Evolutionary conservation across 805 yeast genomes (phyloP), one percentile per base, ranked within the genome.

Genomic region (Saccharomycopsis schoenii): DNA sequence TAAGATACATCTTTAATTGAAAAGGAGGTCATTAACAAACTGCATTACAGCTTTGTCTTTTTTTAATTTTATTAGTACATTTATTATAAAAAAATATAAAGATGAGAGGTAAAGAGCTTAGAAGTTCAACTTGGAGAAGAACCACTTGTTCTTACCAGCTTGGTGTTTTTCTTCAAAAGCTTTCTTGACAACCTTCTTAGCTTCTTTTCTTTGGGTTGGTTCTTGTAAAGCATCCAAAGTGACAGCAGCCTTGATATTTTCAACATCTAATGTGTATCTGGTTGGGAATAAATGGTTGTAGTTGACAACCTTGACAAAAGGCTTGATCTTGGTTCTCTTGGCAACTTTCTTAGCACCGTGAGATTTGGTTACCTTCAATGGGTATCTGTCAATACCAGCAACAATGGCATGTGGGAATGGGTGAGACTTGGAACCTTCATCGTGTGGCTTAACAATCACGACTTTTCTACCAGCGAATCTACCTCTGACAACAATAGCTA

Each of bases 381-480:
- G 99, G 81, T 88, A 88, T 80, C 97, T 89, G 85, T 94, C 99
- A 72, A 94, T 86, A 86, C 99, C 99, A 71, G 96, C 98, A 75
- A 94, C 99, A 73, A 94, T 84, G 77, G 99, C 99, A 75, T 94
- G 98, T 78, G 97, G 96, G 89, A 91, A 94, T 75, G 96, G 94
- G 85, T 93, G 97, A 68, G 94, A 77, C 84, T 94, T 94, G 83
- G 98, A 84, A 77, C 99, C 99, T 76, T 94, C 97, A 76, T 94
- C 98, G 78, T 89, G 96, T 72, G 97, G 94, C 82, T 89, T 91
- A 77, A 94, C 92, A 77, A 94, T 91, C 78, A 94, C 99, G 71
- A 94, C 99, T 88, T 94, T 94, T 89, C 92, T 93, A 85, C 99
- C 99, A 79, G 99, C 99, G 89, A 85, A 93, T 84, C 99, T 94